These are phyloP conservation scores for Camellia granthamiana DNA, from an alignment of 148 eudicot genomes.

Conservation along the genomic window DNA sequence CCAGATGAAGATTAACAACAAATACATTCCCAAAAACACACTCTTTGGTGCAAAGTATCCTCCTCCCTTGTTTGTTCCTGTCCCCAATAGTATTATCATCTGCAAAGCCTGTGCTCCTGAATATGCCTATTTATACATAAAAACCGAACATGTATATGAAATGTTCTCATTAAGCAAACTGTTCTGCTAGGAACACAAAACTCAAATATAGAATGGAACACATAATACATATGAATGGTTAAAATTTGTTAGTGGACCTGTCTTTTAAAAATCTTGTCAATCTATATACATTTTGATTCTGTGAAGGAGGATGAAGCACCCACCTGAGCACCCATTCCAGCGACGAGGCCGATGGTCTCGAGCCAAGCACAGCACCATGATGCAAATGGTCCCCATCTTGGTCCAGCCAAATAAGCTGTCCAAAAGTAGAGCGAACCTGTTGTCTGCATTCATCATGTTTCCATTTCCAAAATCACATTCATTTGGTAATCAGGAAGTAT, in stretches of 20 bases:
- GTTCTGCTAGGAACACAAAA: background rate
- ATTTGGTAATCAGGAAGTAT: no score
- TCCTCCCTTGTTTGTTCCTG: constrained; percentile 62
- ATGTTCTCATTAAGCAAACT: background rate
- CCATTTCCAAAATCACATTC: background rate
- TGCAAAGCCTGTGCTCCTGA: constrained; percentile 62
- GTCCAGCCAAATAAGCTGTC: constrained; percentile 69
- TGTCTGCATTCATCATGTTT: constrained; percentile 30
- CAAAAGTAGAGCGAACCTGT: constrained; percentile 68
- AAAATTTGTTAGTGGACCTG: no score
- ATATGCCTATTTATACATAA: constrained; percentile 40
- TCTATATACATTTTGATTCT: no score
- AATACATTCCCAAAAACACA: constrained; percentile 51
- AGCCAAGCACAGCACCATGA: constrained; percentile 75
- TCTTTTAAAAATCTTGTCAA: no score
- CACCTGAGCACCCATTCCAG: constrained; percentile 65
- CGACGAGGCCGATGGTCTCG: constrained; percentile 54
- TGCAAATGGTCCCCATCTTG: constrained; percentile 70
- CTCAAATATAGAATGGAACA: no score
- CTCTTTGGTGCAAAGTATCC: constrained; percentile 61
- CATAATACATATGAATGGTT: no score
- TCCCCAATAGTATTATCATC: constrained; percentile 47
- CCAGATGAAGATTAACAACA: constrained; percentile 44
- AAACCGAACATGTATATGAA: background rate
- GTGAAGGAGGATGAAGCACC: background rate